A percentile compares a stretch with the other conserved stretches of the same genome.
Conservation (phyloP, 257 asterid genomes). For the Solanum lycopersicoides region DNA sequence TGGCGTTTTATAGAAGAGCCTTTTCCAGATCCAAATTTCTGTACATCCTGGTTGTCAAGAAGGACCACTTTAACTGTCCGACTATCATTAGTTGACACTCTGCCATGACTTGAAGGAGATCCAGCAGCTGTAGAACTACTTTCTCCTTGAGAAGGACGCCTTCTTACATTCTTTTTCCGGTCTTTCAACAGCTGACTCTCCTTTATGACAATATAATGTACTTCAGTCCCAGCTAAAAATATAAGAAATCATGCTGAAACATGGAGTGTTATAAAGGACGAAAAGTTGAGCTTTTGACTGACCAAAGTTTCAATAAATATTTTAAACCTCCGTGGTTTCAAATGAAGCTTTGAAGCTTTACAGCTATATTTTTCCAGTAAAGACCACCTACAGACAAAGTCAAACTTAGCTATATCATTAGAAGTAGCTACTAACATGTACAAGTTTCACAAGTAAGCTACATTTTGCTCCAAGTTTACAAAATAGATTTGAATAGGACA, state of each 20-base stretch:
- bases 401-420: background rate
- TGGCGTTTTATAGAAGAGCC: slow-evolving; percentile 64
- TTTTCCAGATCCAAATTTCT: slow-evolving; percentile 63
- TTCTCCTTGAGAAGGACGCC: slow-evolving; percentile 57
- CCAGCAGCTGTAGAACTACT: slow-evolving; percentile 30
- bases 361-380: slow-evolving; percentile 96
- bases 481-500: background rate
- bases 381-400: slow-evolving; percentile 68
- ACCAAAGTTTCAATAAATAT: slow-evolving; percentile 90
- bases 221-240: background rate
- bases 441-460: background rate
- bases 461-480: background rate
- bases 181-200: slow-evolving; percentile 94
- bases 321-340: slow-evolving; percentile 97
- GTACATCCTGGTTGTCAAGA: slow-evolving; percentile 69
- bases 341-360: slow-evolving; percentile 97
- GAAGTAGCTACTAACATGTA: background rate
- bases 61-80: slow-evolving; percentile 59
- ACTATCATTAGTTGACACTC: slow-evolving; percentile 44
- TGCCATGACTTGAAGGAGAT: slow-evolving; percentile 43
- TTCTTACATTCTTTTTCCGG: slow-evolving; percentile 70
- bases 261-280: background rate
- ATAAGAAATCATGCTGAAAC: background rate
- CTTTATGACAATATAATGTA: slow-evolving; percentile 33
- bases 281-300: slow-evolving; percentile 15